Percentiles rank a stretch among this genome's conserved stretches.
Conservation (phyloP, 2,329 filamentous ascomycete species). For the Colletotrichum sidae region DNA sequence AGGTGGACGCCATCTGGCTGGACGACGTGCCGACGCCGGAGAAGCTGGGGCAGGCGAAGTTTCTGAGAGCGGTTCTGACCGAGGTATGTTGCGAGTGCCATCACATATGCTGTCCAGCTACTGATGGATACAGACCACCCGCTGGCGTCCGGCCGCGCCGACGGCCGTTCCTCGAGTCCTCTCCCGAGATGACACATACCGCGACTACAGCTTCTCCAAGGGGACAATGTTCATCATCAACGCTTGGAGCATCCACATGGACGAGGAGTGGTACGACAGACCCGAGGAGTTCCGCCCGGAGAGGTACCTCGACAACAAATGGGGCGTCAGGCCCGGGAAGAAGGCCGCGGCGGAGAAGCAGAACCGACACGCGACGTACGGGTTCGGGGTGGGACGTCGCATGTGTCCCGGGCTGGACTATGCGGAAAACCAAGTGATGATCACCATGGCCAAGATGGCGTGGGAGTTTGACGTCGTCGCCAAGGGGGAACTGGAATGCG, state of each 20-base stretch:
- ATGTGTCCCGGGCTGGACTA: slow-evolving; percentile 62
- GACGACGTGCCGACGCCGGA: slow-evolving; percentile 46
- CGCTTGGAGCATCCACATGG: slow-evolving; percentile 45
- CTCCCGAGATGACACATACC: slow-evolving; percentile 60
- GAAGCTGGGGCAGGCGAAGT: slow-evolving; percentile 37
- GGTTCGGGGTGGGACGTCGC: slow-evolving; percentile 60
- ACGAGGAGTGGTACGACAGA: slow-evolving; percentile 40
- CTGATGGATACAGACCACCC: slow-evolving; percentile 40
- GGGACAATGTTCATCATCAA: slow-evolving; percentile 56
- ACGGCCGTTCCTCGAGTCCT: slow-evolving; percentile 58
- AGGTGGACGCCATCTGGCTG: slow-evolving; percentile 43
- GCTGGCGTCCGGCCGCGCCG: slow-evolving; percentile 56
- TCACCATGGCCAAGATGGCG: slow-evolving; percentile 53
- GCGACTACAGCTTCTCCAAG: slow-evolving; percentile 60
- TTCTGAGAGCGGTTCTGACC: slow-evolving; percentile 41
- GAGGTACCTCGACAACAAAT: slow-evolving; percentile 41
- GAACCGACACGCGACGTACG: slow-evolving; percentile 47
- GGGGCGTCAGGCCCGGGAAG: slow-evolving; percentile 31
- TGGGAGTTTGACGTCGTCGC: slow-evolving; percentile 59
- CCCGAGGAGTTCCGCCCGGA: slow-evolving; percentile 44
- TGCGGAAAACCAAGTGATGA: slow-evolving; percentile 56
- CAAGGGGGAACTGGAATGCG: slow-evolving; percentile 40
- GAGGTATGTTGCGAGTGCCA: slow-evolving; percentile 29
- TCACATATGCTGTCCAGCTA: not conserved
- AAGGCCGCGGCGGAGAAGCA: slow-evolving; percentile 11